Evolutionary conservation across 306 rosid species (phyloP).

Genomic region (Inga oerstediana): DNA sequence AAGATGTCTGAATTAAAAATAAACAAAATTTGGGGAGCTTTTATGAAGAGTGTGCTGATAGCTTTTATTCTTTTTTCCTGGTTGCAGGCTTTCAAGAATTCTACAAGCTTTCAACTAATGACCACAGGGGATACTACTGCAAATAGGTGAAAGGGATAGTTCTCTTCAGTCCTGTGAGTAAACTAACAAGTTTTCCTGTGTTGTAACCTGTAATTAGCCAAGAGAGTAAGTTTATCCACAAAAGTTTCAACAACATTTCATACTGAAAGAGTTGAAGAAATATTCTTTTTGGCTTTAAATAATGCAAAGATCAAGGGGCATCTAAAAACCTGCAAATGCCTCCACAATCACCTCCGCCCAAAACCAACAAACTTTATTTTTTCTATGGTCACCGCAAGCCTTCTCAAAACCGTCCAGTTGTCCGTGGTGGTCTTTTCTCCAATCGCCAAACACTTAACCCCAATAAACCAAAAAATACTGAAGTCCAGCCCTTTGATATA

Average conservation of each 20-base stretch:
- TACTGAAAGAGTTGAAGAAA: background rate
- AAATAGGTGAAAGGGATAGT: background rate
- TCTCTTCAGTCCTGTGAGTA: background rate
- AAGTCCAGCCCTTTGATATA: slow-evolving; percentile 47
- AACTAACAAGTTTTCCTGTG: background rate
- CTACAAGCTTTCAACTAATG: background rate
- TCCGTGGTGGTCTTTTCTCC: slow-evolving; percentile 75
- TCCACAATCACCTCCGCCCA: slow-evolving; percentile 49
- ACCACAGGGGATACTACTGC: background rate
- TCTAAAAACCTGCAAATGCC: slow-evolving; percentile 47
- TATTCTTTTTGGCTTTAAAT: background rate
- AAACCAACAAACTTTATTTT: slow-evolving; percentile 53
- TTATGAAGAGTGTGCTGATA: background rate
- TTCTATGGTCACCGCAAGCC: slow-evolving; percentile 85
- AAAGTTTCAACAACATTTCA: background rate
- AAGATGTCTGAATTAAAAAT: background rate
- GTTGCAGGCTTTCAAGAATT: background rate
- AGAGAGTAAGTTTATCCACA: background rate
- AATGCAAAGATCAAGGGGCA: background rate
- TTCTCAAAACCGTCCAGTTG: slow-evolving; percentile 70
- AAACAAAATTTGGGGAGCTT: background rate
- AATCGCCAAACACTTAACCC: slow-evolving; percentile 47
- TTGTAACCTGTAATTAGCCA: background rate
- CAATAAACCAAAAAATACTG: slow-evolving; percentile 30
- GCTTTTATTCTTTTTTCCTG: background rate